Percentiles rank a stretch among this genome's conserved stretches.
These are phyloP conservation scores for Pseudozyma tsukubaensis DNA, from an alignment of 1,284 basidiomycete species.

Conservation along the genomic window DNA sequence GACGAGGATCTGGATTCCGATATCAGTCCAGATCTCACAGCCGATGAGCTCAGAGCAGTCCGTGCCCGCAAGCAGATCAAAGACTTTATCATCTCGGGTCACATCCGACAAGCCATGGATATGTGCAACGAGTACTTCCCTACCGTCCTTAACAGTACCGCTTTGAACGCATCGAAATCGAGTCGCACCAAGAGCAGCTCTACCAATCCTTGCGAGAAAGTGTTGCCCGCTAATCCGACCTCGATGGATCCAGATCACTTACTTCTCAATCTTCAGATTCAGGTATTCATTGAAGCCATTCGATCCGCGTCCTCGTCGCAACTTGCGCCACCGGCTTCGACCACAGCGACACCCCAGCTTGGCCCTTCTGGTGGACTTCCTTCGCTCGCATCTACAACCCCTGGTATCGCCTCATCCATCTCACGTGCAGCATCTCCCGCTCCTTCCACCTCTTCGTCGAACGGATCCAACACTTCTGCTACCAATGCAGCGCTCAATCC, in stretches of 20 bases:
- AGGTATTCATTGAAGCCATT: constrained; percentile 83
- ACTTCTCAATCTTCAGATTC: constrained; percentile 82
- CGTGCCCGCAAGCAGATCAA: constrained; percentile 72
- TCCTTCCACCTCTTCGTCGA: constrained; percentile 50
- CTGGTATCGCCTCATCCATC: constrained; percentile 43
- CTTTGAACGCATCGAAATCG: constrained; percentile 13
- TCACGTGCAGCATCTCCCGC: constrained; percentile 58
- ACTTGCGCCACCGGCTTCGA: constrained; percentile 10
- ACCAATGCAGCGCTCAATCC: constrained; percentile 39
- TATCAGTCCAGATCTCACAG: constrained; percentile 42
- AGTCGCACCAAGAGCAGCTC: constrained; percentile 13
- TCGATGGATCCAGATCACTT: constrained; percentile 78
- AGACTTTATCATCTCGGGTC: constrained; percentile 76
- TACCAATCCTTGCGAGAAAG: constrained; percentile 31
- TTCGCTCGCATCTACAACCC: constrained; percentile 37
- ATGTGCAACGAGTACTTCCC: constrained; percentile 73
- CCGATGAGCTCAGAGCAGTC: constrained; percentile 32
- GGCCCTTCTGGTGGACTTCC: constrained; percentile 28
- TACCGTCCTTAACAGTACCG: constrained; percentile 50
- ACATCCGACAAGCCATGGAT: constrained; percentile 77
- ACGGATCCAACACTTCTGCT: constrained; percentile 45
- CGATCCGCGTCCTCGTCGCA: constrained; percentile 71
- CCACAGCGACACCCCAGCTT: constrained; percentile 6
- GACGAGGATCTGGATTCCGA: constrained; percentile 30
- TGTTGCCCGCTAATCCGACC: constrained; percentile 55